phyloP scores from a whole-genome alignment of 2,329 filamentous ascomycete species.

The Monosporascus sp. region DNA sequence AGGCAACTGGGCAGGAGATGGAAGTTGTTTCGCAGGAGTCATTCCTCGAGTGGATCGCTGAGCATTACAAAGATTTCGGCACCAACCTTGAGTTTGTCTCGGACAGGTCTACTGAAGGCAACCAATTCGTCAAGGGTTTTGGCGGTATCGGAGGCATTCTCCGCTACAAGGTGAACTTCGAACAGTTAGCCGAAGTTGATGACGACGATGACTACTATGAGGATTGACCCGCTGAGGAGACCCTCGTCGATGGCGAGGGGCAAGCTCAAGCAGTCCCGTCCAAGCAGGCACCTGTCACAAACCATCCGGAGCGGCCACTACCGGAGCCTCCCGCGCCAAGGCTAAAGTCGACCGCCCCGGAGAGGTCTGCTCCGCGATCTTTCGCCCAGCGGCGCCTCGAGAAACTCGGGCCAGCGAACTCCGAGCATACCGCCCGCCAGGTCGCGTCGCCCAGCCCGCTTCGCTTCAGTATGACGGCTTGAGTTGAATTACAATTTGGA shows the following conservation, averaged over 20 bases:
- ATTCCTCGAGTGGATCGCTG: constrained; percentile 99
- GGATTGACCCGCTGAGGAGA: constrained; percentile 52
- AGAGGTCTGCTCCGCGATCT: constrained; percentile 27
- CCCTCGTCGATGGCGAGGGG: constrained; percentile 87
- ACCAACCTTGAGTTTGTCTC: constrained; percentile 95
- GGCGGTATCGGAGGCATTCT: constrained; percentile 96
- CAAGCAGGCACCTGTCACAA: constrained; percentile 33
- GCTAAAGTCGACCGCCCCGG: constrained; percentile 15
- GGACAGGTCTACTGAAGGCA: constrained; percentile 94
- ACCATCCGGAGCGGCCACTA: constrained; percentile 33
- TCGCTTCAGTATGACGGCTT: constrained; percentile 62
- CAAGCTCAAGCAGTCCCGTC: constrained; percentile 56
- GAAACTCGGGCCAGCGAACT: constrained; percentile 40
- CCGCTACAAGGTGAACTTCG: constrained; percentile 99
- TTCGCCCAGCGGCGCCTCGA: constrained; percentile 41
- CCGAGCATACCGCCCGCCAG: constrained; percentile 40
- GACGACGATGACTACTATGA: constrained; percentile 92
- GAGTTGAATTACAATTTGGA: constrained; percentile 22
- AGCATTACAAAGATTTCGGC: constrained; percentile 97
- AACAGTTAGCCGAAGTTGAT: constrained; percentile 87
- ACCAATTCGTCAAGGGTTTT: constrained; percentile 99
- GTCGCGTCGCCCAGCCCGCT: constrained; percentile 61
- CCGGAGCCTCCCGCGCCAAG: constrained; percentile 37
- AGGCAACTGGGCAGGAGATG: constrained; percentile 95
- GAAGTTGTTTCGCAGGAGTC: constrained; percentile 81